Base-by-base conservation (phyloP, 1,284 basidiomycete species). In the Mycosarcoma maydis region DNA sequence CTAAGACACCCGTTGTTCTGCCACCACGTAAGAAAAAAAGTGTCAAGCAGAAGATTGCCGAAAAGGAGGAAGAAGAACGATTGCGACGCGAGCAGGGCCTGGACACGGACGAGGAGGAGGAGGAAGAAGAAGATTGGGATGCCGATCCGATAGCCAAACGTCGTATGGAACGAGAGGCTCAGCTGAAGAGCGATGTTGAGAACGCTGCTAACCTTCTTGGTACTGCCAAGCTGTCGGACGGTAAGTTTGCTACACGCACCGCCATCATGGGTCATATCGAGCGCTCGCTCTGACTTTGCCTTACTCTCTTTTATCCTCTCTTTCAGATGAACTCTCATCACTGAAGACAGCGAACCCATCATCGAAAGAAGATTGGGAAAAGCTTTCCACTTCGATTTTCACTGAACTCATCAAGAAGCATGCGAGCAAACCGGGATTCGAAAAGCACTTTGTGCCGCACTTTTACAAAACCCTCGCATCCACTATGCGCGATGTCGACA, bases 11-110 rank as follows among this genome's bases (percentile, higher is more conserved):
- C 26, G 64, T 59, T 1, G 54, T 56, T 1, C 34, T 68, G 20
- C 76, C 76, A 16, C 52, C 76, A 40, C 76, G 75, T 52, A 80
- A 80, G 73, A 79, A 77, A 47, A 71, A 69, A 37, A 64, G 56
- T 20, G 73, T 80, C 40, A 81, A 80, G 54, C 75, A 79, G 39
- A 81, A 80, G 59, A 76, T 80, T 27, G 75, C 75, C 29, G 76
- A 78, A 43, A 75, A 76, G 46, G 78, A 80, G 36, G 80, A 73
- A 30, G 67, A 69, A 16, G 73, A 77, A 54, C 58, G 61, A 3
- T 34, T 67, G 17, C 59, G 75, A 23, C 58, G 51, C 24, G 65
- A 69, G 42, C 56, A 55, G 14, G 73, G 73, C 16, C 50, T 70
- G 9, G 65, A 70, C n/a, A 51, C 66, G 3, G 53, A 70, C n/a